Conservation (phyloP, 2,329 filamentous ascomycete genomes). For the Xylaria hypoxylon region DNA sequence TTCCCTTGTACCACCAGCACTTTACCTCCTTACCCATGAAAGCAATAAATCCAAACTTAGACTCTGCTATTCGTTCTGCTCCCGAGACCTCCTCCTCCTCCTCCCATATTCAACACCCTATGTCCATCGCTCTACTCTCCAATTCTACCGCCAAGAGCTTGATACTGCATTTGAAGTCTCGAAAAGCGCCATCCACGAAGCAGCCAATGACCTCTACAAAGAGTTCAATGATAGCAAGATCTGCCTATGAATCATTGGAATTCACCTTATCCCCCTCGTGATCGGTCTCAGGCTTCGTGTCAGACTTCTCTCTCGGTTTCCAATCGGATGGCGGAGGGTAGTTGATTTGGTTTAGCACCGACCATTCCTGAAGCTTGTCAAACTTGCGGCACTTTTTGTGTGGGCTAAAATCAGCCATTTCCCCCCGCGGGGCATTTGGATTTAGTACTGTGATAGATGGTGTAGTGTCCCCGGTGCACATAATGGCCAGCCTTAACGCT, state of each 20-base stretch:
- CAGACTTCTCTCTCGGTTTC: conserved; percentile 26
- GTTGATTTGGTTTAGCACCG: conserved; percentile 17
- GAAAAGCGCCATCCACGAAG: background rate
- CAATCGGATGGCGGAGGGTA: conserved; percentile 16
- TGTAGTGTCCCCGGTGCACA: conserved; percentile 29
- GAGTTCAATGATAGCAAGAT: no score
- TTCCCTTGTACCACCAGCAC: no score
- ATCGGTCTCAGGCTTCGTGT: background rate
- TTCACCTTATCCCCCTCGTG: background rate
- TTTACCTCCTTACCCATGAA: no score
- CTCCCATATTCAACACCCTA: no score
- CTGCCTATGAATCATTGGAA: background rate
- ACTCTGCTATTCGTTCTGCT: background rate
- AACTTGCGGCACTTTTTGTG: conserved; percentile 25
- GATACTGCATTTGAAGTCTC: background rate
- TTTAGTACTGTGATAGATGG: conserved; percentile 27
- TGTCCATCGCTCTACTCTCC: no score
- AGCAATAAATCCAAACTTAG: no score
- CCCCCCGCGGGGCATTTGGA: conserved; percentile 23
- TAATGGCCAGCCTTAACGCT: conserved; percentile 22
- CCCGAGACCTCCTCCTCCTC: no score
- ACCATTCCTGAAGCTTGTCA: conserved; percentile 29
- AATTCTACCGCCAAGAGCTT: background rate
- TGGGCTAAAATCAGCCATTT: conserved; percentile 31
- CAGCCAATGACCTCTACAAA: background rate